Base-by-base conservation (phyloP, 2,329 filamentous ascomycete species). In the Dactylonectria macrodidyma region DNA sequence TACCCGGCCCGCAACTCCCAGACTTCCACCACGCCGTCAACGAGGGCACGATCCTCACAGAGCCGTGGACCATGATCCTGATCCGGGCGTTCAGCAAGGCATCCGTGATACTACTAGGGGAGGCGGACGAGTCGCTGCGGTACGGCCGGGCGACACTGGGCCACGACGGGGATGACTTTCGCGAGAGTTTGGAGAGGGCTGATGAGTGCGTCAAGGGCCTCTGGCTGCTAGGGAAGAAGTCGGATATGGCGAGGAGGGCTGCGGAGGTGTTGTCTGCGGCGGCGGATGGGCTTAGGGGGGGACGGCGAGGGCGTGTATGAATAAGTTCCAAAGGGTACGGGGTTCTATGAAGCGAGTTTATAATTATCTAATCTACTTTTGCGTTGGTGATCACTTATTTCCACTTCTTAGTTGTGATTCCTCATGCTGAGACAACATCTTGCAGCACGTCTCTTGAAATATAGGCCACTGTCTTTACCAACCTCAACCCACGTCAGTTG, bases 1-100 rank as follows among this genome's bases (percentile, higher is more conserved):
- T 67, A 51, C 34, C 68, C 5, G 14, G 46, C 3, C 68, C 74
- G 12, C 73, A 76, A 41, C 75, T 83, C 36, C 71, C 77, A 24
- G 83, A 85, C 30, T 87, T 88, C 59, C 87, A 89, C 71, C 84
- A 84, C 65, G 86, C 86, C 0, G 80, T 88, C 30, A 87, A 83
- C 61, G 82, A 88, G 68, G 86, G 85, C 5, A 85, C 87, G 0
- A 80, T 90, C 11, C 75, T 90, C 26, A 89, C 87, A 0, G 88
- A 90, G 68, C 88, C 88, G 0, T 90, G 88, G 88, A 89, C 87
- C 1, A 83, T 85, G n/a, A 83, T 89, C 2, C 76, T 89, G 26
- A 84, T 88, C 61, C 81, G 85, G 33, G 83, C 84, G 0, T 89
- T 89, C 62, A 81, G 84, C n/a, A 85, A 83, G 71, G 84, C 86